These are phyloP conservation scores for Gentiana dahurica DNA, from an alignment of 257 asterid species.

Conservation along the genomic window DNA sequence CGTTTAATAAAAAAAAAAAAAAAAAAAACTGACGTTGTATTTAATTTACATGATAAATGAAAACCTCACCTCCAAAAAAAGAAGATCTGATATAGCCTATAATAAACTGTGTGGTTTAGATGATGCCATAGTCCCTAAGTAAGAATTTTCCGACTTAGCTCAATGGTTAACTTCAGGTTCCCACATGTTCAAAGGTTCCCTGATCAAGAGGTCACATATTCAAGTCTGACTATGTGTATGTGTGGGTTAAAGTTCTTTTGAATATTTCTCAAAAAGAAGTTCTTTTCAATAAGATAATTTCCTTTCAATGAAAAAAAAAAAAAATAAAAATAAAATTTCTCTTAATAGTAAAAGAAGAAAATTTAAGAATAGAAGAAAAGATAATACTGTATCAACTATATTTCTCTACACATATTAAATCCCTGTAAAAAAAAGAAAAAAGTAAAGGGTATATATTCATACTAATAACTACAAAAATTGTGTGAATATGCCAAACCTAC, in stretches of 20 bases:
- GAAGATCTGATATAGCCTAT: too few species aligned
- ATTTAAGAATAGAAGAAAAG: neutral
- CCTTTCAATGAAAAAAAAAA: neutral
- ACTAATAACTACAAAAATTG: slow-evolving; percentile 16
- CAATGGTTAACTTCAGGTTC: too few species aligned
- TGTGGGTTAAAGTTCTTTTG: neutral
- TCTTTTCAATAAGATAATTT: slow-evolving; percentile 1
- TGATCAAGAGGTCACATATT: neutral
- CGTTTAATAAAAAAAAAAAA: too few species aligned
- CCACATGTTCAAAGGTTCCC: neutral
- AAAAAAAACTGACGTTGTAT: too few species aligned
- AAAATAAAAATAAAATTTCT: neutral
- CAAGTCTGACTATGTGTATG: neutral
- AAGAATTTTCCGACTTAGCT: too few species aligned
- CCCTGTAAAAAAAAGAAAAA: neutral
- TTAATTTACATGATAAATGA: too few species aligned
- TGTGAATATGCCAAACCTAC: neutral
- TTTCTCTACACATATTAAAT: slow-evolving; percentile 4
- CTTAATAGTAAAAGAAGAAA: neutral
- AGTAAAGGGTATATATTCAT: neutral
- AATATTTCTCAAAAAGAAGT: neutral
- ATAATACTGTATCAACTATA: neutral
- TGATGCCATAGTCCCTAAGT: too few species aligned
- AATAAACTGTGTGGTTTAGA: too few species aligned
- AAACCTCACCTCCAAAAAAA: too few species aligned